These are phyloP conservation scores for Colletotrichum coccodes DNA, from an alignment of 2,329 filamentous ascomycete species.

Conservation along the genomic window DNA sequence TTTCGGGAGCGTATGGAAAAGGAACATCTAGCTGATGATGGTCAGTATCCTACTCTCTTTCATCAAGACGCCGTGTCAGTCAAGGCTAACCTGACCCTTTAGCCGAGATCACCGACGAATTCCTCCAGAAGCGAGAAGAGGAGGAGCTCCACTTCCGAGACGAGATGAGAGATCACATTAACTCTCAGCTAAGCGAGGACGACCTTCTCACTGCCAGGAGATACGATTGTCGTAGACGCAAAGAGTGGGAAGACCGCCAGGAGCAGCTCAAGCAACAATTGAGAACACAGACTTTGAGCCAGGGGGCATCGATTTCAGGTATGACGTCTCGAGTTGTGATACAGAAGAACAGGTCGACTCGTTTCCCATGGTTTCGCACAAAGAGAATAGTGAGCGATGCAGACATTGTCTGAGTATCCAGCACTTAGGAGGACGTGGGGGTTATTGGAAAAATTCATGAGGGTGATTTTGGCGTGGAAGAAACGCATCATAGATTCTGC, in stretches of 20 bases:
- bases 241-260: neutral
- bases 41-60: neutral
- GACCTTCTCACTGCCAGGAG: neutral
- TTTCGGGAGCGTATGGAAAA: neutral
- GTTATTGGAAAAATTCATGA: too few species aligned
- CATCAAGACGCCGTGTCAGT: neutral
- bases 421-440: too few species aligned
- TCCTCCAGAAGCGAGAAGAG: neutral
- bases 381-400: too few species aligned
- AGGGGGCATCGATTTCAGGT: neutral
- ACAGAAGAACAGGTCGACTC: too few species aligned
- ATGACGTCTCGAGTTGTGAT: neutral
- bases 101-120: neutral
- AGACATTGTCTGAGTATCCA: neutral
- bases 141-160: neutral
- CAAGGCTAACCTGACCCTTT: neutral
- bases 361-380: neutral
- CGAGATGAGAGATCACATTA: neutral
- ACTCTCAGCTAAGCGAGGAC: neutral
- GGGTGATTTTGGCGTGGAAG: neutral
- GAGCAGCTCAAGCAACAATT: neutral
- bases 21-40: neutral
- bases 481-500: too few species aligned
- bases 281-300: neutral
- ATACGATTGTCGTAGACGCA: neutral